A percentile compares a stretch with the other conserved stretches of the same genome.
phyloP scores from a whole-genome alignment of 768 basidiomycete species.

The Gautieria morchelliformis region DNA sequence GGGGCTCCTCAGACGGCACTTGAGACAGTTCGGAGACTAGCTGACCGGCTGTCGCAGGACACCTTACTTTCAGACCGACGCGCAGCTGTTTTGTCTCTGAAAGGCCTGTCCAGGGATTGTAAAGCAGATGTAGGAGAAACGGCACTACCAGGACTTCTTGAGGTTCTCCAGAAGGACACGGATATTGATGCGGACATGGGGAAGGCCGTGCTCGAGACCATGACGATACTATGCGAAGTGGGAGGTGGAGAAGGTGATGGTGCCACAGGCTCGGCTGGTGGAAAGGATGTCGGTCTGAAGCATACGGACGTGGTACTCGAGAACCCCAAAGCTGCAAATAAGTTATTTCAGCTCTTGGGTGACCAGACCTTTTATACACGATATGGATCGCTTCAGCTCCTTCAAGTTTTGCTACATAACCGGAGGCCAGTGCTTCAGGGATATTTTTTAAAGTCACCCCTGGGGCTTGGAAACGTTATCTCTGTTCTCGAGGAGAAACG shows the following conservation, averaged over 20 bases:
- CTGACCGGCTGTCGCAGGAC: conserved; percentile 84
- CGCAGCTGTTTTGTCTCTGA: conserved; percentile 87
- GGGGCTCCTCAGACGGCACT: conserved; percentile 74
- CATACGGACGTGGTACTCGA: conserved; percentile 76
- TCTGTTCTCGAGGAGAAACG: conserved; percentile 73
- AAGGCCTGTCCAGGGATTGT: conserved; percentile 86
- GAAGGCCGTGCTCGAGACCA: conserved; percentile 86
- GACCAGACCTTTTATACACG: conserved; percentile 78
- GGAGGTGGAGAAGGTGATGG: conserved; percentile 34
- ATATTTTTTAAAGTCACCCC: conserved; percentile 83
- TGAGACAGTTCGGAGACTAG: conserved; percentile 82
- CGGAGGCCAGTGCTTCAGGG: conserved; percentile 73
- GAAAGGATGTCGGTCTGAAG: conserved; percentile 69
- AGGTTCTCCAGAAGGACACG: conserved; percentile 79
- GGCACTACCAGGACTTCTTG: conserved; percentile 68
- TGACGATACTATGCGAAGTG: conserved; percentile 75
- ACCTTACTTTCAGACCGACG: conserved; percentile 84
- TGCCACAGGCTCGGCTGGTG: conserved; percentile 18
- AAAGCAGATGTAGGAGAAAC: conserved; percentile 78
- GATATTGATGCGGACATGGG: conserved; percentile 87
- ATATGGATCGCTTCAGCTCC: conserved; percentile 73
- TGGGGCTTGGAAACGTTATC: conserved; percentile 48
- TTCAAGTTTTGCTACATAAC: conserved; percentile 73
- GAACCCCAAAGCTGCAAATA: conserved; percentile 62
- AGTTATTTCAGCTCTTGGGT: conserved; percentile 65